phyloP scores from a whole-genome alignment of 2,329 filamentous ascomycete species.

The Apiospora arundinis region DNA sequence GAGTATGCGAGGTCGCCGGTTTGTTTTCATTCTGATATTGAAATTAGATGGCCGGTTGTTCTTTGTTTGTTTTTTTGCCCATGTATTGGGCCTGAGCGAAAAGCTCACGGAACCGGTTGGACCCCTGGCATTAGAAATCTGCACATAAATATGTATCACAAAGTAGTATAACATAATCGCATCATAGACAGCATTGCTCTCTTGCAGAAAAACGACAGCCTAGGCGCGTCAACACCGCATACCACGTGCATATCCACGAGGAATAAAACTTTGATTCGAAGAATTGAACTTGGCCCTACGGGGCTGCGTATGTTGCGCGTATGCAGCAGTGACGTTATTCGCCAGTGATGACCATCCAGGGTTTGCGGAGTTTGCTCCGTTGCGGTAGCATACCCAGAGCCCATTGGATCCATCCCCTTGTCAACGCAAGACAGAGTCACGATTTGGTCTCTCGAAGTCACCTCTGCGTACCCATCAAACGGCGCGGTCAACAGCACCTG shows the following conservation, averaged over 20 bases:
- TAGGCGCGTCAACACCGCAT: background rate
- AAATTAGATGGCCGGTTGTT: background rate
- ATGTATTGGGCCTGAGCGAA: background rate
- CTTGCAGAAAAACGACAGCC: background rate
- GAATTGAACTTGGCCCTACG: background rate
- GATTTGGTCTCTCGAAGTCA: background rate
- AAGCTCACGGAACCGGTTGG: background rate
- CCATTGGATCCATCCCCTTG: background rate
- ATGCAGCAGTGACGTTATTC: slow-evolving; percentile 15
- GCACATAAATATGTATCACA: background rate
- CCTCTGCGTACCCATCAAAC: background rate
- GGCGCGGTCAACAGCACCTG: background rate
- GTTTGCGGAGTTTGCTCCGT: background rate
- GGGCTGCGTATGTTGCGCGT: background rate
- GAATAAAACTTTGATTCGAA: background rate
- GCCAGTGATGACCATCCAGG: background rate
- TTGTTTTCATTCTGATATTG: background rate
- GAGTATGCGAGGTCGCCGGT: background rate
- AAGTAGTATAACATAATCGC: slow-evolving; percentile 9
- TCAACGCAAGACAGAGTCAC: background rate
- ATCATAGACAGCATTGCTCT: background rate
- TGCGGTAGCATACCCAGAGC: background rate
- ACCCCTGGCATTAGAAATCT: background rate
- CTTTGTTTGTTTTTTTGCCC: background rate
- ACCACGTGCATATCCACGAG: background rate